Evolutionary conservation across 2,329 filamentous ascomycete genomes (phyloP), one percentile per base, ranked within the genome.

Genomic region (Alternaria panax): DNA sequence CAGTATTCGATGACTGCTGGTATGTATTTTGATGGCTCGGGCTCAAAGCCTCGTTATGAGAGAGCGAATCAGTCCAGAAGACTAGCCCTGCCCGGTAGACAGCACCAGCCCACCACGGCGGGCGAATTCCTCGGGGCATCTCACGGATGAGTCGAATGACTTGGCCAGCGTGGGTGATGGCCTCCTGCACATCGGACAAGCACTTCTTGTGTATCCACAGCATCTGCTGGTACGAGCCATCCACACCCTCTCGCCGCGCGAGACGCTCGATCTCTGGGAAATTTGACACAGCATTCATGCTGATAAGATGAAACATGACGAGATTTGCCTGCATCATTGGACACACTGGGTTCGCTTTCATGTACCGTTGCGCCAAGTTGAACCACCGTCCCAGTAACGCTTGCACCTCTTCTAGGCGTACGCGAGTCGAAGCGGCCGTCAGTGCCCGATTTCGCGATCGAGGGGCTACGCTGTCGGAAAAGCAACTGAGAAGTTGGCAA

Each of bases 91-190:
- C 88, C n/a, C 90, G 86, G 72, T 92, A 91, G 40, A 91, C 80
- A 3, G 88, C 89, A 2, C 84, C 85, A n/a, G 87, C 80, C 89
- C 89, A 92, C 89, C 89, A 92, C 36, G 84, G 85, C 6, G 89
- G 89, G 22, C 88, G 84, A 3, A 85, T 81, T 48, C 87, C 84
- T 28, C 80, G 78, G 2, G 86, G 83, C 84, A 91, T 90, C 14
- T 80, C 79, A 7, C 85, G 81, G 38, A 91, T 76, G 11, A 90
- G 80, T 4, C 87, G 83, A 42, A 90, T 78, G 4, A 91, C 84
- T 75, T 92, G 89, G 1, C 88, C 88, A 62, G 86, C 87, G 72
- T 91, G 89, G 74, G 88, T 88, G 50, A 89, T 79, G 20, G 88
- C 85, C 67, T 90, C 87, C 66, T 88, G 85, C 18, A 86, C 82